Evolutionary conservation across 768 basidiomycete species (phyloP).

Genomic region (Punctularia strigosozonata): DNA sequence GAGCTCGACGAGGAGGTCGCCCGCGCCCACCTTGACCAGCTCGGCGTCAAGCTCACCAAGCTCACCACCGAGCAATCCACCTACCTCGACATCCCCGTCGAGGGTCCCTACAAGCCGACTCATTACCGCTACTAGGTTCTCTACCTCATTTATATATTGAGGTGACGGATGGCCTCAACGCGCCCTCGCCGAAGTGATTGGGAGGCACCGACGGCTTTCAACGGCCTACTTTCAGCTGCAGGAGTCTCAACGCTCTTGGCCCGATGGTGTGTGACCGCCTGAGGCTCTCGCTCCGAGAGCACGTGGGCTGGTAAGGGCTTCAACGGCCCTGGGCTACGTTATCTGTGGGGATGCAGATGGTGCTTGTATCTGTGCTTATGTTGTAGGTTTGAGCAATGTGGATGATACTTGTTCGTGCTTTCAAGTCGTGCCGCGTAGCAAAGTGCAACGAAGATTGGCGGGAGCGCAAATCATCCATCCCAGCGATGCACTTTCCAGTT

Average conservation of each 20-base stretch:
- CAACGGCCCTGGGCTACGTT: no score
- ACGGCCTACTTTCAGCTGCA: conserved; percentile 49
- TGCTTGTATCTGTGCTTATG: no score
- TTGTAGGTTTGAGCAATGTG: no score
- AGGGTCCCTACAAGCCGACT: conserved; percentile 68
- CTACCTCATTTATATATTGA: background rate
- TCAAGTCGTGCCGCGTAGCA: no score
- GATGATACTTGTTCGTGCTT: no score
- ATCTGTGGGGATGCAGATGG: no score
- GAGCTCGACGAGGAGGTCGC: conserved; percentile 99
- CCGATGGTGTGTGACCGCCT: background rate
- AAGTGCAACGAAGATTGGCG: no score
- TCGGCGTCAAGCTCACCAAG: conserved; percentile 89
- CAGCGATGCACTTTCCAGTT: no score
- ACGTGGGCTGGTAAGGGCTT: no score
- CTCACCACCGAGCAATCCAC: conserved; percentile 62
- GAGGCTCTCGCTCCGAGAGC: no score
- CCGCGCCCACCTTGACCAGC: conserved; percentile 81
- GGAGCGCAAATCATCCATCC: no score
- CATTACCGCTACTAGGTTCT: conserved; percentile 53
- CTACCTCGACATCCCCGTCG: conserved; percentile 84
- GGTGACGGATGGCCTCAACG: conserved; percentile 58
- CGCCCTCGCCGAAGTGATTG: conserved; percentile 48
- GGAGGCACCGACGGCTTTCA: conserved; percentile 50
- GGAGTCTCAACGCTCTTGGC: conserved; percentile 33